A percentile compares a stretch with the other conserved stretches of the same genome.
These are phyloP conservation scores for Colletotrichum melonis DNA, from an alignment of 2,329 filamentous ascomycete species.

Conservation along the genomic window DNA sequence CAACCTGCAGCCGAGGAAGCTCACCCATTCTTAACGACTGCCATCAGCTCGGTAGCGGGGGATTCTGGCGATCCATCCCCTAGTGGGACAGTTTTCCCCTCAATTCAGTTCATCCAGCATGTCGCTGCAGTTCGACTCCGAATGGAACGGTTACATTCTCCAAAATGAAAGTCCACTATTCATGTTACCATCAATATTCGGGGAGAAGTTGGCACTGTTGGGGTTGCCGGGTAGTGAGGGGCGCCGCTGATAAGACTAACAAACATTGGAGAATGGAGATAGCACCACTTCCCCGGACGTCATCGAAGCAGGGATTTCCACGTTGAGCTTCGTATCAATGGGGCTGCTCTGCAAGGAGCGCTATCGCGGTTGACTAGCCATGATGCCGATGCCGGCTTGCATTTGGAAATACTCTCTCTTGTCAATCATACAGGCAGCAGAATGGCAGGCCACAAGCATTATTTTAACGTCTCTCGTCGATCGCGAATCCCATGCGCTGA, in stretches of 20 bases:
- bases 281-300: constrained; percentile 14
- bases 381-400: neutral
- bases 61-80: constrained; percentile 13
- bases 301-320: neutral
- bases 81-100: neutral
- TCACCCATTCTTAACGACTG: constrained; percentile 9
- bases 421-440: neutral
- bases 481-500: too few relatives aligned
- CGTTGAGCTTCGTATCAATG: neutral
- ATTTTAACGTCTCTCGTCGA: neutral
- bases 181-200: constrained; percentile 23
- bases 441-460: neutral
- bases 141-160: constrained; percentile 32
- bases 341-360: neutral
- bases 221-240: constrained; percentile 25
- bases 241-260: constrained; percentile 22
- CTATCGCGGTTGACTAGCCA: neutral
- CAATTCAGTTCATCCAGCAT: constrained; percentile 15
- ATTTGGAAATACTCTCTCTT: neutral
- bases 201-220: neutral
- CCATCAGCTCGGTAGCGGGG: neutral
- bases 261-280: constrained; percentile 7
- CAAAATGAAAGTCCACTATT: constrained; percentile 30
- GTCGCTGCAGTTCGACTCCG: neutral
- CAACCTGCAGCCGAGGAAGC: neutral